Conservation (phyloP, 257 asterid genomes). For the Thymus quinquecostatus region DNA sequence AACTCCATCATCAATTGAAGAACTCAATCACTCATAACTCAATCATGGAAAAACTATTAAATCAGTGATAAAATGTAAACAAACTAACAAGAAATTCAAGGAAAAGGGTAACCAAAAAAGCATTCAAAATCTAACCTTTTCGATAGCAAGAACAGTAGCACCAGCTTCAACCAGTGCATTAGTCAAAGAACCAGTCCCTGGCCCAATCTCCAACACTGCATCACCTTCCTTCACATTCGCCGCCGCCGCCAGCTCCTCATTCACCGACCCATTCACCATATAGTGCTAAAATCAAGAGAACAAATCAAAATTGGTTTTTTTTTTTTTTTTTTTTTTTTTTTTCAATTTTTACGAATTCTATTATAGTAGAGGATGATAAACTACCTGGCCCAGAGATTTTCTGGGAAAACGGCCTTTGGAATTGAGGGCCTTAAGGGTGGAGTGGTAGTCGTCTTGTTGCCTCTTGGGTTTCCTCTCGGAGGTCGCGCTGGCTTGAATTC, state of each 20-base stretch:
- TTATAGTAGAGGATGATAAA: background rate
- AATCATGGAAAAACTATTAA: background rate
- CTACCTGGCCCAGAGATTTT: conserved; percentile 92
- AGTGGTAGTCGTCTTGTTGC: conserved; percentile 74
- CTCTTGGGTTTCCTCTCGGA: conserved; percentile 46
- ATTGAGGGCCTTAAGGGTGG: conserved; percentile 93
- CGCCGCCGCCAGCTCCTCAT: conserved; percentile 72
- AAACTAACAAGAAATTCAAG: background rate
- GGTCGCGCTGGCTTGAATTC: conserved; percentile 35
- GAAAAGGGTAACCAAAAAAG: background rate
- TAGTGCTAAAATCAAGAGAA: conserved; percentile 65
- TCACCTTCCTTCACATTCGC: conserved; percentile 86
- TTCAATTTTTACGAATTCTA: background rate
- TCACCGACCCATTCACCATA: conserved; percentile 76
- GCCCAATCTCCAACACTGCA: conserved; percentile 90
- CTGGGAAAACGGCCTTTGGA: conserved; percentile 91
- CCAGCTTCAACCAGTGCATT: conserved; percentile 79
- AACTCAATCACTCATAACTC: background rate
- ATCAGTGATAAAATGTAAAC: background rate
- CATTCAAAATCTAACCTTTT: conserved; percentile 60
- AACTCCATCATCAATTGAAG: conserved; percentile 2
- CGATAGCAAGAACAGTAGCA: conserved; percentile 90
- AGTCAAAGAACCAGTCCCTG: conserved; percentile 97
- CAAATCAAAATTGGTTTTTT: background rate
- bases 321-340: too few species aligned